Evolutionary conservation across 2,329 filamentous ascomycete genomes (phyloP), one percentile per base, ranked within the genome.

Genomic region (Sporothrix schenckii): DNA sequence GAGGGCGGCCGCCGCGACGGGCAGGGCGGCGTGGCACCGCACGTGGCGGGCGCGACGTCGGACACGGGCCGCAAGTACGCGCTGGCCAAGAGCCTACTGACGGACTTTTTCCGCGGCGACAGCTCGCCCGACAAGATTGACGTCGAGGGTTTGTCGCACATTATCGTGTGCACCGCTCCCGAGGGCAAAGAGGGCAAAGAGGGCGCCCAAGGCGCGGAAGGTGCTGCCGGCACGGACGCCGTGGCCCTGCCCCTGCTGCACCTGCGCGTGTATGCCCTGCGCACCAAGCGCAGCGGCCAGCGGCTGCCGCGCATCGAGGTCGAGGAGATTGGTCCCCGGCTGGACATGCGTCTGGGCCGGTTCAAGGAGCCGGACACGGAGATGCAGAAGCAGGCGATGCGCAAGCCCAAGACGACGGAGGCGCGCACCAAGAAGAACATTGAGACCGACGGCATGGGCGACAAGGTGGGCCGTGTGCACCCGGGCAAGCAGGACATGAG

Each of bases 371-470:
- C 94, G 0, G 93, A 97, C 75, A 86, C 88, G 76, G 87, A 86
- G 14, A 87, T 92, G 81, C 87, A 91, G 86, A 98, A 97, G 87
- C 92, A 94, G 81, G 93, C 94, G 21, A 86, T 97, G 87, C 92
- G 90, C 87, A 93, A 91, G 83, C 87, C 92, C 66, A 94, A 91
- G 85, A 88, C 88, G 52, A 82, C 80, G 52, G 90, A 92, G 82
- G 90, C 92, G 82, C 85, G 86, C 81, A 90, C 91, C 72, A 98
- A 97, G 91, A 99, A 99, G 91, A 99, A 99, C 81, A 91, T 99
- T 76, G 88, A 89, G 69, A 96, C 92, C 70, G 94, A 98, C 80
- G 81, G 89, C 56, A 93, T 99, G 83, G 95, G 95, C 79, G 95
- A 99, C 82, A 98, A 98, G 89, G 86, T 98, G 74, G 95, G 94